phyloP scores from a whole-genome alignment of 495 filamentous ascomycete species.

The Penicillium coprophilum region DNA sequence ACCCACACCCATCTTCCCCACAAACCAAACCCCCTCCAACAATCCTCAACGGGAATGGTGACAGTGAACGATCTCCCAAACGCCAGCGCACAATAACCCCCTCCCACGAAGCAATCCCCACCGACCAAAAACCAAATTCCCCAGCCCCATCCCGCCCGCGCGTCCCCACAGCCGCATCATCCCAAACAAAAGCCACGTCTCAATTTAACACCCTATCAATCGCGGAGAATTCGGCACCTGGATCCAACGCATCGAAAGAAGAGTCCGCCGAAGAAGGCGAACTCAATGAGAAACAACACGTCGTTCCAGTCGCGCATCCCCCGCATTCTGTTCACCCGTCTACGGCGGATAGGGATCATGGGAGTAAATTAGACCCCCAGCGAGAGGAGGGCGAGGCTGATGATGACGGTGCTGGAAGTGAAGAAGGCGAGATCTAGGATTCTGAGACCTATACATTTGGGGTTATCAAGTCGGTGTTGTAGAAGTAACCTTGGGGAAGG shows the following conservation, averaged over 20 bases:
- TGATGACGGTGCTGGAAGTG: constrained; percentile 42
- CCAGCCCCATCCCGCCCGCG: constrained; percentile 18
- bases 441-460: neutral
- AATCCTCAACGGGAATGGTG: constrained; percentile 32
- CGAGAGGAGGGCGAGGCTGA: constrained; percentile 11
- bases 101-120: constrained; percentile 5
- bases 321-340: neutral
- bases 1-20: constrained; percentile 8
- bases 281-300: constrained; percentile 9
- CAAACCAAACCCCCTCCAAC: constrained; percentile 11
- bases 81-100: constrained; percentile 40
- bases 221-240: neutral
- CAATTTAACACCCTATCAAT: neutral
- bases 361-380: neutral
- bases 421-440: constrained; percentile 45
- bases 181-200: neutral
- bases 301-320: neutral
- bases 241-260: neutral
- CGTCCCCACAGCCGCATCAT: constrained; percentile 21
- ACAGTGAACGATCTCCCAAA: constrained; percentile 36
- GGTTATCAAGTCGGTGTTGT: neutral
- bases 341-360: neutral
- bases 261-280: constrained; percentile 28
- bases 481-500: neutral
- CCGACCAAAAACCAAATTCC: constrained; percentile 1